Conservation (phyloP, 805 yeast species). For the Sugiyamaella chiloensis region DNA sequence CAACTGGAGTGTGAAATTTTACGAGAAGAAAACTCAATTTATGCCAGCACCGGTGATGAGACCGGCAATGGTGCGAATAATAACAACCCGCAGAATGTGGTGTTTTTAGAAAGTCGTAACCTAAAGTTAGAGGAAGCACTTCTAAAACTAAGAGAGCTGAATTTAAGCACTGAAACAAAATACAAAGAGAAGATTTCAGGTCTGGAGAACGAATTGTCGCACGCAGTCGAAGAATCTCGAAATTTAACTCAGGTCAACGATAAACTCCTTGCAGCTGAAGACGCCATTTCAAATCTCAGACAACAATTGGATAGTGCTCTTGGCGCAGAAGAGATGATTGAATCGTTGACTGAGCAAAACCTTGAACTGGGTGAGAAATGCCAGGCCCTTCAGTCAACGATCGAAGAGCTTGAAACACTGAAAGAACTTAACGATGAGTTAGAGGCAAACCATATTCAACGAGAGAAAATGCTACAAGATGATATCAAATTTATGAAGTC, state of each 20-base stretch:
- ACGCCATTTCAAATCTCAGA: slow-evolving; percentile 23
- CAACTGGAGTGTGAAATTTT: slow-evolving; percentile 29
- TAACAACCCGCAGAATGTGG: slow-evolving; percentile 1
- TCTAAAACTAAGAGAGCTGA: slow-evolving; percentile 33
- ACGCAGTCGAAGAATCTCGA: slow-evolving; percentile 17
- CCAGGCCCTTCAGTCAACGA: slow-evolving; percentile 37
- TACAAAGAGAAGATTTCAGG: slow-evolving; percentile 20
- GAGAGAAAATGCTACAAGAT: slow-evolving; percentile 42
- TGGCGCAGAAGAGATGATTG: slow-evolving; percentile 38
- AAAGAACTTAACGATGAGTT: slow-evolving; percentile 51
- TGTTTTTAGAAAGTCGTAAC: slow-evolving; percentile 32
- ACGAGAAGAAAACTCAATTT: slow-evolving; percentile 25
- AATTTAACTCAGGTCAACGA: slow-evolving; percentile 9
- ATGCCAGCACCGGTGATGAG: slow-evolving; percentile 3
- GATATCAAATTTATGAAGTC: slow-evolving; percentile 35
- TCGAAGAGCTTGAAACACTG: slow-evolving; percentile 52
- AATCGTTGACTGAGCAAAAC: slow-evolving; percentile 39
- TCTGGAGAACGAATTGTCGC: slow-evolving; percentile 20
- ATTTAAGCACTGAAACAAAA: slow-evolving; percentile 22
- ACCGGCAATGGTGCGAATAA: background rate
- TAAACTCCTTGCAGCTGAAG: slow-evolving; percentile 19
- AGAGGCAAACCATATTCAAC: slow-evolving; percentile 43
- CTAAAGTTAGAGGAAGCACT: slow-evolving; percentile 45
- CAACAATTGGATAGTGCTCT: slow-evolving; percentile 33
- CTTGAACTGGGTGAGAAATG: slow-evolving; percentile 37